Evolutionary conservation across 495 filamentous ascomycete genomes (phyloP), one percentile per base, ranked within the genome.

Genomic region (Penicillium maclennaniae): DNA sequence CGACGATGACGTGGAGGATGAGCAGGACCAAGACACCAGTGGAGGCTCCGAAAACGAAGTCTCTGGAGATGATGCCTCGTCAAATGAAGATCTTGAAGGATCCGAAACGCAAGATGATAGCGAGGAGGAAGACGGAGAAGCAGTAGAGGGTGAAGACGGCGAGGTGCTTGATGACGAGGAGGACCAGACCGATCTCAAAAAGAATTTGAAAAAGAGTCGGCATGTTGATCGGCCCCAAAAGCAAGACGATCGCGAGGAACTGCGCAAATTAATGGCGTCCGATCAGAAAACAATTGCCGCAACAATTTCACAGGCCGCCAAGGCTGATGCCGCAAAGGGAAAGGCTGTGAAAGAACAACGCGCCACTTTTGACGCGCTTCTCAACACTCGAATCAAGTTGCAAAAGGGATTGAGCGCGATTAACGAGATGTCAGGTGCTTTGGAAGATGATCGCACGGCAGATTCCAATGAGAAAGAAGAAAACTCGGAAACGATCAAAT

Each of bases 361-460:
- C 47, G 83, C 82, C 45, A 85, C 84, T 10, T 97, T 96, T 63
- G 92, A 97, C 56, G 79, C 86, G 2, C 80, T 97, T 3, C 79
- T 98, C 17, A 91, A 93, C 69, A 79, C 87, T 19, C 84, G 93
- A 7, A 95, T 98, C 60, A 86, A 89, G 51, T 72, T 98, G 7
- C 93, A 98, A 61, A 96, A 97, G 67, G 88, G 88, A 5, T 71
- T 98, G 15, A 79, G 90, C 15, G 85, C 88, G 3, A 79, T 85
- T 16, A 96, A 97, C 61, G 85, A 91, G 6, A 79, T 96, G 45
- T 64, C 76, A n/a, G 60, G 72, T 7, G 53, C 60, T 8, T 59
- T 59, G 9, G 76, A 81, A 5, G 59, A 64, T 9, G 56, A 60
- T 21, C 61, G 67, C 16, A 67, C 67, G 10, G 58, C 73, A 0